Evolutionary conservation across 495 filamentous ascomycete species (phyloP), one percentile per base, ranked within the genome.

Genomic region (Xylaria bambusicola): DNA sequence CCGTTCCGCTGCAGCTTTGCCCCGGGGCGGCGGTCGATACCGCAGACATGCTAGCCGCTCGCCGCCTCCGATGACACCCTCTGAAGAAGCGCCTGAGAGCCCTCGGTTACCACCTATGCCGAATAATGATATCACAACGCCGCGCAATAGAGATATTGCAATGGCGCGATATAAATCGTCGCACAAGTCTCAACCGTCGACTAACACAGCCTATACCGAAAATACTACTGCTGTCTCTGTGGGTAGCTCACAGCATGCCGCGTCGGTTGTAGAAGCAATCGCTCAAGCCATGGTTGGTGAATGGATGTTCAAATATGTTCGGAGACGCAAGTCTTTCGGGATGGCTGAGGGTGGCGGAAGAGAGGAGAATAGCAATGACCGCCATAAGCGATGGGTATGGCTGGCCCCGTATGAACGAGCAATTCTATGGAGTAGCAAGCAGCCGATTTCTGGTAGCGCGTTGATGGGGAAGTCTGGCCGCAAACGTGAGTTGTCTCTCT

Each of bases 261-360:
- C 88, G 0, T 89, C 85, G 57, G 94, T 98, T 26, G 92, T 98
- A n/a, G 93, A 98, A 76, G 91, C 94, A 13, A 98, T 98, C 73
- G 92, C 94, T 3, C 91, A 96, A 65, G 97, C 94, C 5, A 98
- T 98, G 94, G 91, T 98, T 45, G 94, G 94, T 31, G 94, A 98
- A 67, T 98, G 94, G 94, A 98, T 98, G 94, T 98, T 88, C 83
- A 98, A 98, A 68, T 98, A 98, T 69, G 89, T 98, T 40, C 84
- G 94, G 40, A 85, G 92, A 70, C 84, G 94, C 62, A 97, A 90
- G 73, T 94, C 94, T 1, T 98, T 98, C 73, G 89, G 90, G 35
- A 86, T 95, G 42, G 75, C 84, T 4, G 93, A 98, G 54, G 76
- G 79, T 31, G 74, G 75, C 56, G 75, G 73, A 29, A 74, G 76